Base-by-base conservation (phyloP, 208 protist genomes). In the Crithidia expoeki region DNA sequence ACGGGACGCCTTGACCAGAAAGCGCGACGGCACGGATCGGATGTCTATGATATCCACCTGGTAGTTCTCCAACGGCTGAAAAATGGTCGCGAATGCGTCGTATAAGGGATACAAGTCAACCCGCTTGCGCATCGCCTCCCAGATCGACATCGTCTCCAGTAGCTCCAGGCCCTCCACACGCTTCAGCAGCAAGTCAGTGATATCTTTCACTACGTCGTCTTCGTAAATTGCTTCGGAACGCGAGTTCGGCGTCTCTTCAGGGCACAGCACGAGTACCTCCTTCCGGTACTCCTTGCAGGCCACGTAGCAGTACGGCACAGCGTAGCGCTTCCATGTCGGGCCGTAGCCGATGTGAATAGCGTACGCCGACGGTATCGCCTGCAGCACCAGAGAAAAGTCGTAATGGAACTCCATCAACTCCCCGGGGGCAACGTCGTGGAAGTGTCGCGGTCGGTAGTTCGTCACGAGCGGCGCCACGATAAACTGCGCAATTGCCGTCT, bases 381-480 rank as follows among this genome's bases (percentile, higher is more conserved):
- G 79, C 52, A 96, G 65, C 25, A 94, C 88, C 17, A 86, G 86
- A 0, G 83, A 80, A 67, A 96, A 86, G 65, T 96, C 91, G 75
- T 94, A 93, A 64, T 94, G 86, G 71, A 90, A 96, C 77, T 96
- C 88, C 84, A 94, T 89, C 69, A 93, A 65, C 57, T 96, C 91
- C 9, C 91, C 91, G 9, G 91, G 91, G 6, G 84, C 86, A 34
- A 96, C 72, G 62, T 96, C 91, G 65, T 96, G 91, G 73, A 96
- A 94, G 74, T 96, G 91, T 0, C 88, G 80, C 5, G 91, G 91
- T 21, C 91, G 84, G 78, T 96, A 96, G 66, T 93, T 96, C 40
- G 86, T 92, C 6, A 95, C 84, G 49, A 96, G 63, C 49, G 91
- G 91, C 4, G 91, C 91, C 3, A 94, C 88, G 19, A 94, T 80